A percentile compares a stretch with the other conserved stretches of the same genome.
These are phyloP conservation scores for Gossypium ekmanianum DNA, from an alignment of 345 rosid species.

Conservation along the genomic window DNA sequence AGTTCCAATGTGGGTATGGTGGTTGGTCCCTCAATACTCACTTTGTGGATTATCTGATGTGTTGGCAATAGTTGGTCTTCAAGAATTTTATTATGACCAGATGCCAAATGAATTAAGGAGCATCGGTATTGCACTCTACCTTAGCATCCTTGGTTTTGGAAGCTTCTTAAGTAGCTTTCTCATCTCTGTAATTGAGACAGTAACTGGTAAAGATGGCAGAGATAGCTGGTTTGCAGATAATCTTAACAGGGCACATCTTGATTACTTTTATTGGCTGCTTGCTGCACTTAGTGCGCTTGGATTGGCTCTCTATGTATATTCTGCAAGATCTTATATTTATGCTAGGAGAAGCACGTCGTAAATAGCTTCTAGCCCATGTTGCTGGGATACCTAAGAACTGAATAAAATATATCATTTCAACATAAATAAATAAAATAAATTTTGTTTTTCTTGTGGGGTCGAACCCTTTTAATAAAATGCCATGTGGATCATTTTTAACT, in stretches of 20 bases:
- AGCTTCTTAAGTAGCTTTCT: constrained; percentile 36
- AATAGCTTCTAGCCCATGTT: not conserved
- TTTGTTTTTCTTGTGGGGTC: no score
- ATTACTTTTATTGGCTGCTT: constrained; percentile 39
- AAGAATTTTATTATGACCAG: constrained; percentile 40
- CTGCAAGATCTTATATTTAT: not conserved
- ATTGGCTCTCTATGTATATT: constrained; percentile 5
- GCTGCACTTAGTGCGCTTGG: constrained; percentile 24
- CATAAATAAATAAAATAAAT: no score
- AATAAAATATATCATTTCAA: no score
- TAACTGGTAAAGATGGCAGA: constrained; percentile 19
- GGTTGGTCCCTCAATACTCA: constrained; percentile 31
- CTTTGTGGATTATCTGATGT: constrained; percentile 31
- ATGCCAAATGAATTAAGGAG: constrained; percentile 33
- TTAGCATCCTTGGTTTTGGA: constrained; percentile 33
- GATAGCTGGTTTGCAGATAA: constrained; percentile 29
- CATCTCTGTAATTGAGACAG: constrained; percentile 20
- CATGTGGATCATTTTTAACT: no score
- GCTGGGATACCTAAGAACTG: not conserved
- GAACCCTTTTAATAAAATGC: no score
- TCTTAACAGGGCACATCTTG: constrained; percentile 31
- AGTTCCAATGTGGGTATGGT: constrained; percentile 34
- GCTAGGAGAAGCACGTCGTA: not conserved
- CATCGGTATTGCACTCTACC: constrained; percentile 29
- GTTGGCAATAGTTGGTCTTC: constrained; percentile 38